Base-by-base conservation (phyloP, 108 stramenopile genomes). In the Nannochloropsis gaditana region DNA sequence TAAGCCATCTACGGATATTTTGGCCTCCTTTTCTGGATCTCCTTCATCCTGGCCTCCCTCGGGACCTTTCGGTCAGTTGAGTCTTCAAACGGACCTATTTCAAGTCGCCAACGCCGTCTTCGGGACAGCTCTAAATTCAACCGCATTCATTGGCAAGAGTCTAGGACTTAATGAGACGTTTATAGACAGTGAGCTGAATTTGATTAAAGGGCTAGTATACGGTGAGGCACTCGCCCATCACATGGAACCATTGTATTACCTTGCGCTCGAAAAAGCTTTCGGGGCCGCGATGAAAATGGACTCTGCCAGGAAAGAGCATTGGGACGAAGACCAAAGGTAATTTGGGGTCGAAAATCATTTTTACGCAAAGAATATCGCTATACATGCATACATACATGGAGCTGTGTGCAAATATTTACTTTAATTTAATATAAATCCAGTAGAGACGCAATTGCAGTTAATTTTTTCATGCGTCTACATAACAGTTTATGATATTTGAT, bases 211-310 rank as follows among this genome's bases (percentile, higher is more conserved):
- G 59, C n/a, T 73, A 8, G 59, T 73, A n/a, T 73, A 73, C 59
- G 59, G 59, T n/a, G 59, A 73, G 15, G 59, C 59, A 5, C n/a
- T 73, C 15, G 59, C 59, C 59, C 59, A 73, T 8, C 59, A 73
- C n/a, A 73, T 73, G 59, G 59, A 73, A n/a, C 59, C 59, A n/a
- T n/a, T 73, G 15, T 73, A 73, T 73, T 73, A 73, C 8, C 19
- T 73, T 73, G 59, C 59, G 59, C 59, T 73, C n/a, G 59, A 73
- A n/a, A 73, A 73, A 73, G 59, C 59, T 4, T 73, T 73, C n/a
- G 59, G 0, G 59, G n/a, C n/a, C n/a, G 59, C 59, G 59, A 73
- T 73, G 59, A 31, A 31, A 31, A 31, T 31, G 31, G 31, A 31
- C 31, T 31, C 31, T 31, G 31, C 31, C 31, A 31, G 31, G 31